Evolutionary conservation across 1,284 basidiomycete genomes (phyloP), one percentile per base, ranked within the genome.

Genomic region (Termitomyces sp.): DNA sequence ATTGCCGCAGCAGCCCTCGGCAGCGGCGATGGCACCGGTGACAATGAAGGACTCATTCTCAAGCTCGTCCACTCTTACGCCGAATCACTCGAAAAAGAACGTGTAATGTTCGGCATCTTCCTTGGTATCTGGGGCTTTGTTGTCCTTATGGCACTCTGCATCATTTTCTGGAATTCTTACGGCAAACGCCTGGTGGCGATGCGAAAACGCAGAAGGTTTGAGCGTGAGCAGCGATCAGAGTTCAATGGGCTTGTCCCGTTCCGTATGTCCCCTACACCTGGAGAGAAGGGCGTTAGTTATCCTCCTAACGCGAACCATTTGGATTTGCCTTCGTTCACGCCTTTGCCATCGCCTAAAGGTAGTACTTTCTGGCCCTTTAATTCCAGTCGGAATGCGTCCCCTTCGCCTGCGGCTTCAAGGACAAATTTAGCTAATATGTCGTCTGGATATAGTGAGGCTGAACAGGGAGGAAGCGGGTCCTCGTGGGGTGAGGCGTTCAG

Each of bases 1-100:
- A 89, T 95, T 61, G 83, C 90, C 0, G 73, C 78, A 15, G 92
- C 93, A 3, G 92, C 92, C 12, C 76, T 92, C 39, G 91, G 93
- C 5, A 80, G 80, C 19, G 73, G 71, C 24, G 73, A 75, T 7
- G 68, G 72, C 52, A 77, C 77, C 30, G 74, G 33, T 10, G 17
- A 50, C 47, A 55, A 81, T 57, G 71, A 77, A 2, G 90, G 93
- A 5, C 74, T 95, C 50, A 76, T 95, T 31, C 87, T 84, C 8
- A 78, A 79, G 50, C 73, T 98, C 51, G 81, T 97, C 59, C 73
- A 79, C 31, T 76, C 81, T 17, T 98, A 97, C 66, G 80, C 86
- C 21, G 72, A 72, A 17, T 81, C 84, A 12, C 75, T 98, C 58
- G 77, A 83, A 69, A 86, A 88, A 67, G 92, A 97, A 70, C 82